These are phyloP conservation scores for Albugo laibachii DNA, from an alignment of 352 stramenopile genomes.

Conservation along the genomic window DNA sequence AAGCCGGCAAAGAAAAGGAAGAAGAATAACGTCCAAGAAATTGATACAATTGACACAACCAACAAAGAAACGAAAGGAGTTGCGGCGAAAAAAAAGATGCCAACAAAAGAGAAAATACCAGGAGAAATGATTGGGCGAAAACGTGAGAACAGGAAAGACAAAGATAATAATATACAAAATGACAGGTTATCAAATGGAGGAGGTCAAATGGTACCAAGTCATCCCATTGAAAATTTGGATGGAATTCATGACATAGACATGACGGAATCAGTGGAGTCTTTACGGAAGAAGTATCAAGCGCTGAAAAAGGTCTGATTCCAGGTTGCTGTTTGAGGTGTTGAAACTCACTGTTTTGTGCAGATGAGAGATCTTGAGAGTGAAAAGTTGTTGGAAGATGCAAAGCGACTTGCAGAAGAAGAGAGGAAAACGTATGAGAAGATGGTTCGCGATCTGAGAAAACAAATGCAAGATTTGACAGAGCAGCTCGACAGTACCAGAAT, in stretches of 20 bases:
- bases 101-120: background rate
- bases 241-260: background rate
- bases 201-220: background rate
- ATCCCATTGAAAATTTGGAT: background rate
- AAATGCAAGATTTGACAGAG: slow-evolving; percentile 33
- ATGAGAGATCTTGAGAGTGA: slow-evolving; percentile 44
- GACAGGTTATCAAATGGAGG: background rate
- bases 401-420: slow-evolving; percentile 30
- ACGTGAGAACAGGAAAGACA: slow-evolving; percentile 2
- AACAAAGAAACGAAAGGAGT: slow-evolving; percentile 1
- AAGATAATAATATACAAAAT: slow-evolving; percentile 1
- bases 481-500: slow-evolving; percentile 24
- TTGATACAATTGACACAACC: background rate
- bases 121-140: slow-evolving; percentile 5
- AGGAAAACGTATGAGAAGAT: slow-evolving; percentile 56
- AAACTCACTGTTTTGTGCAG: slow-evolving; percentile 4
- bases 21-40: background rate
- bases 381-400: slow-evolving; percentile 36
- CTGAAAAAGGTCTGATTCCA: slow-evolving; percentile 17
- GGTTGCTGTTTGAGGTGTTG: background rate
- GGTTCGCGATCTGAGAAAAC: slow-evolving; percentile 41
- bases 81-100: background rate
- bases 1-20: slow-evolving; percentile 4
- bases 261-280: slow-evolving; percentile 1
- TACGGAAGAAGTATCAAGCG: slow-evolving; percentile 23